These are phyloP conservation scores for Bidens hawaiensis DNA, from an alignment of 140 eudicot genomes.

Conservation along the genomic window DNA sequence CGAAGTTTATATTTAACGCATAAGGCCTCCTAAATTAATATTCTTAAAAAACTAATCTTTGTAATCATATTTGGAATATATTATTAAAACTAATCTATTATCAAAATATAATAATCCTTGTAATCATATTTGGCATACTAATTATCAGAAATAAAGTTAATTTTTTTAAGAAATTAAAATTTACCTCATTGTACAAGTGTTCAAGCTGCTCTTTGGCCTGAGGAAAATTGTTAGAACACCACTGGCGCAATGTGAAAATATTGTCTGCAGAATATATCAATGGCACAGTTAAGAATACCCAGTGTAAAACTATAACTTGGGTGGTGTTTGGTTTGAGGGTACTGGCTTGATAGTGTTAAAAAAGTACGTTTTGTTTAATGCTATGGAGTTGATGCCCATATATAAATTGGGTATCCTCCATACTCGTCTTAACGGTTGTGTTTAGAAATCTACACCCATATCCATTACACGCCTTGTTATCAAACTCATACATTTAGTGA, in stretches of 20 bases:
- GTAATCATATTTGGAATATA: no score
- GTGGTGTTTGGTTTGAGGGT: conserved; percentile 2
- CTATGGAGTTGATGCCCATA: background rate
- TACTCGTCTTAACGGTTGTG: background rate
- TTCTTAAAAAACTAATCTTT: no score
- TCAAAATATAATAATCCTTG: background rate
- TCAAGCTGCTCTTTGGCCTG: conserved; percentile 97
- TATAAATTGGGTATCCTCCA: background rate
- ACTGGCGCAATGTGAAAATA: conserved; percentile 79
- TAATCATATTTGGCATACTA: background rate
- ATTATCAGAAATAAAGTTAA: no score
- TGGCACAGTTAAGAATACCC: background rate
- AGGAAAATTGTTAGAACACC: conserved; percentile 95
- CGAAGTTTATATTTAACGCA: background rate
- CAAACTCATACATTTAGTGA: background rate
- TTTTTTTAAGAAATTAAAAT: background rate
- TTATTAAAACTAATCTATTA: background rate
- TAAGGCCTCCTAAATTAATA: background rate
- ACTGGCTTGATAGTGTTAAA: no score
- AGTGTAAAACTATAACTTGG: background rate
- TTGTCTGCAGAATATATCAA: conserved; percentile 53
- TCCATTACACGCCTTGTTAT: conserved; percentile 2
- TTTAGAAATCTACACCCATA: background rate
- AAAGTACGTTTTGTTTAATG: background rate
- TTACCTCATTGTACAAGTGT: conserved; percentile 81